Evolutionary conservation across 2,329 filamentous ascomycete genomes (phyloP).

Genomic region (Sporothrix protearum): DNA sequence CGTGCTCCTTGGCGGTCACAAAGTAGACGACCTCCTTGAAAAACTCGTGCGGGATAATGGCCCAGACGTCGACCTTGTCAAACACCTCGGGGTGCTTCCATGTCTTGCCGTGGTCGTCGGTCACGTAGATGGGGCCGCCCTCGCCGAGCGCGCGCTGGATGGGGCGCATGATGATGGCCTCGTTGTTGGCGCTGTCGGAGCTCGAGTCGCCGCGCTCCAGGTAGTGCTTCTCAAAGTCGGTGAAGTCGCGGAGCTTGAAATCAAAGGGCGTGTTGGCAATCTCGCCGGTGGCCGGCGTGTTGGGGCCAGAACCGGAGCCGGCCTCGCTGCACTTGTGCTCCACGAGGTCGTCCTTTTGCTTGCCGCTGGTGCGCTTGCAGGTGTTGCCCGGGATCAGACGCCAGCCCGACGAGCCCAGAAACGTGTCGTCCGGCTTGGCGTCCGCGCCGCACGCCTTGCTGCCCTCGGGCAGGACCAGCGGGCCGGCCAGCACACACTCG

Average conservation of each 20-base stretch:
- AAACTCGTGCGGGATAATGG: constrained; percentile 73
- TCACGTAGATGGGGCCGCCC: constrained; percentile 64
- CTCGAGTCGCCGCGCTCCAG: constrained; percentile 71
- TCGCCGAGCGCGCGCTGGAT: constrained; percentile 47
- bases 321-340: constrained; percentile 73
- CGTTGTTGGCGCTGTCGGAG: constrained; percentile 55
- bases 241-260: constrained; percentile 55
- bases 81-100: constrained; percentile 66
- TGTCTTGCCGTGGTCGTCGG: constrained; percentile 80
- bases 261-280: constrained; percentile 56
- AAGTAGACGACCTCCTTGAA: constrained; percentile 86
- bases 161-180: constrained; percentile 62
- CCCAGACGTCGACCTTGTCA: constrained; percentile 63
- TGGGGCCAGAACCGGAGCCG: constrained; percentile 38
- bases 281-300: constrained; percentile 60
- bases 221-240: constrained; percentile 61
- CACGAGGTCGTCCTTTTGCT: constrained; percentile 66
- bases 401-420: constrained; percentile 84
- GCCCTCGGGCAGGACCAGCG: constrained; percentile 64
- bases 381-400: constrained; percentile 82
- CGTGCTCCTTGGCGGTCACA: constrained; percentile 61
- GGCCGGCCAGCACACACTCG: constrained; percentile 63
- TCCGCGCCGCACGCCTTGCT: constrained; percentile 56
- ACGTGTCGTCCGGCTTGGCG: constrained; percentile 63
- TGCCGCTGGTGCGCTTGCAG: constrained; percentile 59